Conservation (phyloP, 1,139 yeast genomes). For the Geotrichum australiense region DNA sequence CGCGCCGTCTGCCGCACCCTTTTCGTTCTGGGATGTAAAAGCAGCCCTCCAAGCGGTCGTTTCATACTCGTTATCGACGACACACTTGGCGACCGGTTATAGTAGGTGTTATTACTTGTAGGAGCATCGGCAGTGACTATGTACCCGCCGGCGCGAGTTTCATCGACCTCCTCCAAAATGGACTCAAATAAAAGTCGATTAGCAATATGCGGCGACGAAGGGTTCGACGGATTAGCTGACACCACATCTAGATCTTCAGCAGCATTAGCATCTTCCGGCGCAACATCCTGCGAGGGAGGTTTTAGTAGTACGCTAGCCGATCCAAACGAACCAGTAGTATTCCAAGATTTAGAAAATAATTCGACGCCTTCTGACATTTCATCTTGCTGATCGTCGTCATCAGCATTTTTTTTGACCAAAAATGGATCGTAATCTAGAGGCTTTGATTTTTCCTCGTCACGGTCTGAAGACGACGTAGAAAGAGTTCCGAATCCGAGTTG, state of each 20-base stretch:
- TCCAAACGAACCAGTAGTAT: conserved; percentile 17
- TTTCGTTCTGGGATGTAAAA: conserved; percentile 20
- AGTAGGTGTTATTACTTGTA: neutral
- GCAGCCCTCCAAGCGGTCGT: conserved; percentile 11
- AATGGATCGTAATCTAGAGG: conserved; percentile 15
- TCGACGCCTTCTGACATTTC: conserved; percentile 14
- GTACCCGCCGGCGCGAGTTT: conserved; percentile 6
- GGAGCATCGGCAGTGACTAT: neutral
- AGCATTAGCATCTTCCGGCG: conserved; percentile 13
- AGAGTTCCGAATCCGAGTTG: conserved; percentile 25
- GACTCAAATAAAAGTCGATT: conserved; percentile 6
- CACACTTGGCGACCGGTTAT: neutral
- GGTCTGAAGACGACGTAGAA: conserved; percentile 10
- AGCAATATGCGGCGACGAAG: neutral
- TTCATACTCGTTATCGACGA: neutral
- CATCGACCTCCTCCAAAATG: conserved; percentile 10
- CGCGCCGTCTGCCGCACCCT: conserved; percentile 36
- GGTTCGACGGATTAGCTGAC: neutral
- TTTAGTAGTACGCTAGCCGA: conserved; percentile 9
- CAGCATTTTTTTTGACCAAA: conserved; percentile 4
- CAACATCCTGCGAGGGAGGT: conserved; percentile 14
- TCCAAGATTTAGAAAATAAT: conserved; percentile 20
- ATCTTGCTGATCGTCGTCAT: conserved; percentile 5
- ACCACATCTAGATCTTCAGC: neutral
- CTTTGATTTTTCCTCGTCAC: conserved; percentile 8